Base-by-base conservation (phyloP, 768 basidiomycete species). In the Dendrothele bispora region DNA sequence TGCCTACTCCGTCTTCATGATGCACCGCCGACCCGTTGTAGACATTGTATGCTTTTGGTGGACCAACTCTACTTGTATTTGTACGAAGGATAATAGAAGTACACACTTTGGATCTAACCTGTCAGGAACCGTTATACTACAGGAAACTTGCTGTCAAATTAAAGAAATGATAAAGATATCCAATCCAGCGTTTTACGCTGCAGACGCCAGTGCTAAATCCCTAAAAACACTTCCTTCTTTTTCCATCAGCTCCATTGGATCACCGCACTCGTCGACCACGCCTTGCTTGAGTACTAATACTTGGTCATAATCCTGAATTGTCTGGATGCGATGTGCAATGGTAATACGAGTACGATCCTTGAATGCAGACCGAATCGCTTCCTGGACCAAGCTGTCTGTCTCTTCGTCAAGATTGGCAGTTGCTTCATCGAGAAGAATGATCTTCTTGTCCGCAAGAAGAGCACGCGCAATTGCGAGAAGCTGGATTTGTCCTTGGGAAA, bases 1-100 rank as follows among this genome's bases (percentile, higher is more conserved):
- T 5, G 50, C 66, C 0, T 86, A 83, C 55, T 82, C 82, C 5
- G 77, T 84, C 8, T 72, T 84, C 49, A 53, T 80, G 51, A 84
- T 86, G 83, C 84, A 88, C 30, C 68, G 84, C 30, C 71, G 83
- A 41, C n/a, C n/a, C n/a, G n/a, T n/a, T n/a, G n/a, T n/a, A n/a
- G n/a, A n/a, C n/a, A n/a, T n/a, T n/a, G n/a, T n/a, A n/a, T n/a
- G n/a, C n/a, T n/a, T n/a, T n/a, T n/a, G n/a, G n/a, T n/a, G n/a
- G n/a, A n/a, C n/a, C n/a, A n/a, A n/a, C n/a, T n/a, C n/a, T n/a
- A n/a, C n/a, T n/a, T n/a, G n/a, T n/a, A n/a, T n/a, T n/a, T n/a
- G n/a, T n/a, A n/a, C n/a, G n/a, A n/a, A n/a, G n/a, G n/a, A n/a
- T n/a, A n/a, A n/a, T n/a, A n/a, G n/a, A n/a, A n/a, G n/a, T n/a